Conservation (phyloP, 306 rosid species). For the Adenanthera pavonina region DNA sequence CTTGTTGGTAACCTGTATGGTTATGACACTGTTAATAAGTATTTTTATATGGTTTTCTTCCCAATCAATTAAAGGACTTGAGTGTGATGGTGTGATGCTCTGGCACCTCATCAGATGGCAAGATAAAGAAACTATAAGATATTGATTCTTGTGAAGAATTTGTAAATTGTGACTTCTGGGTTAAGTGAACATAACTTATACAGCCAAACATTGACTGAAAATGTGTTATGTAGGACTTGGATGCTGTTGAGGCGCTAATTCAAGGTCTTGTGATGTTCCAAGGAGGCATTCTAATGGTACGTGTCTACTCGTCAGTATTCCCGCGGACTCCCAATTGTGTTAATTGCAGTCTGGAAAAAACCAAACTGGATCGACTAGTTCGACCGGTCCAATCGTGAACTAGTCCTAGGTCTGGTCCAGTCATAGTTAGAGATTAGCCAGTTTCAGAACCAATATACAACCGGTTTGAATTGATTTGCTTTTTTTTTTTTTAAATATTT, state of each 20-base stretch:
- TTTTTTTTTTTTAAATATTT: no score
- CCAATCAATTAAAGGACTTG: background rate
- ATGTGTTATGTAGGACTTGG: slow-evolving; percentile 78
- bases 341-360: background rate
- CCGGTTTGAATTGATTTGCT: no score
- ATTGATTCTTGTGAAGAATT: slow-evolving; percentile 8
- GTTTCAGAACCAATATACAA: no score
- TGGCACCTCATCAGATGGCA: slow-evolving; percentile 9
- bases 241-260: slow-evolving; percentile 99
- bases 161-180: slow-evolving; percentile 11
- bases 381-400: no score
- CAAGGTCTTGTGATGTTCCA: slow-evolving; percentile 98
- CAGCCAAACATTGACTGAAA: slow-evolving; percentile 30
- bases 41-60: background rate
- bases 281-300: slow-evolving; percentile 99
- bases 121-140: background rate
- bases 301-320: background rate
- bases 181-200: slow-evolving; percentile 11
- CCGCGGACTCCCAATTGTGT: background rate
- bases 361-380: no score
- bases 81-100: slow-evolving; percentile 11
- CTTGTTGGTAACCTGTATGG: background rate
- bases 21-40: background rate
- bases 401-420: no score
- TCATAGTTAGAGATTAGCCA: no score